Percentiles rank a stretch among this genome's conserved stretches.
phyloP scores from a whole-genome alignment of 169 alveolate genomes.

The Plasmodium yoelii region DNA sequence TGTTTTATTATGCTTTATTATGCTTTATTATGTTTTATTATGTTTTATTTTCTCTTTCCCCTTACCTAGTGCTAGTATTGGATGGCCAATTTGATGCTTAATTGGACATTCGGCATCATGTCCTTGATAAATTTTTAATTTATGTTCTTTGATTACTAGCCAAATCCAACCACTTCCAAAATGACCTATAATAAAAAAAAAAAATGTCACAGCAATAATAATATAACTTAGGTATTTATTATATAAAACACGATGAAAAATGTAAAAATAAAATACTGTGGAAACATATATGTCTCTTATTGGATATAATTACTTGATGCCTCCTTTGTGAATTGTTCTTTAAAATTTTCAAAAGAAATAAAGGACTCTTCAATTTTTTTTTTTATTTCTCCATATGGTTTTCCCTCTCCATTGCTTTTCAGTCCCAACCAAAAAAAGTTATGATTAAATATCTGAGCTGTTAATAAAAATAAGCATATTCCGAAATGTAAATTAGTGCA shows the following conservation, averaged over 20 bases:
- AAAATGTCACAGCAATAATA: not conserved
- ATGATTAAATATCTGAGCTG: constrained; percentile 82
- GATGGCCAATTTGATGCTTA: constrained; percentile 84
- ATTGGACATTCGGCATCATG: constrained; percentile 92
- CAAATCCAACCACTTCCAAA: constrained; percentile 97
- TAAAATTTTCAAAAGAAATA: constrained; percentile 88
- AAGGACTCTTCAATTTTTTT: constrained; percentile 88
- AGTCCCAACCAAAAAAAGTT: constrained; percentile 86
- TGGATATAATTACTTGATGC: constrained; percentile 27
- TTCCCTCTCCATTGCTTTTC: constrained; percentile 92
- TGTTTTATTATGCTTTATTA: too few relatives aligned
- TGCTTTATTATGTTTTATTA: too few relatives aligned
- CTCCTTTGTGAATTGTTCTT: constrained; percentile 82
- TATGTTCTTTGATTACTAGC: constrained; percentile 83
- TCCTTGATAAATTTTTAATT: constrained; percentile 88
- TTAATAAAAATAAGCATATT: not conserved
- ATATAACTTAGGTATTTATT: not conserved
- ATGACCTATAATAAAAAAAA: constrained; percentile 69
- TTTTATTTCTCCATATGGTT: constrained; percentile 88
- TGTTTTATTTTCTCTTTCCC: not conserved
- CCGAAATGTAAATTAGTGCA: constrained; percentile 9
- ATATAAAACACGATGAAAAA: not conserved
- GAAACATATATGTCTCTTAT: not conserved
- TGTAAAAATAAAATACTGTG: not conserved
- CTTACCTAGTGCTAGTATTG: constrained; percentile 87